phyloP scores from a whole-genome alignment of 805 yeast genomes.

The Clavispora phyllophila region DNA sequence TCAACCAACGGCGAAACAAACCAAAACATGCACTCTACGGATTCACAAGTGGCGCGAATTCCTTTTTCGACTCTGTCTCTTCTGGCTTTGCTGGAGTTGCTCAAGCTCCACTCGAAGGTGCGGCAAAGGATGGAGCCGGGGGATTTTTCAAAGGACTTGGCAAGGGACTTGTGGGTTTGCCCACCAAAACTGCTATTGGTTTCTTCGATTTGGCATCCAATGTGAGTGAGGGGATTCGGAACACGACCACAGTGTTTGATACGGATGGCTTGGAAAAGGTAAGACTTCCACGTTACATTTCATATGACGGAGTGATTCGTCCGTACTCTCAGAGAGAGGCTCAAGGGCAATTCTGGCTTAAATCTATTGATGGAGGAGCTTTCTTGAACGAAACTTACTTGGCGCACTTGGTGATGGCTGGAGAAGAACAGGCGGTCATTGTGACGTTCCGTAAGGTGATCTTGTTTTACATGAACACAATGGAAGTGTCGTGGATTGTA shows the following conservation, averaged over 20 bases:
- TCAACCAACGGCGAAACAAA: conserved; percentile 67
- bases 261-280: conserved; percentile 71
- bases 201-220: conserved; percentile 87
- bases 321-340: conserved; percentile 79
- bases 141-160: conserved; percentile 95
- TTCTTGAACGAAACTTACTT: conserved; percentile 69
- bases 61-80: conserved; percentile 79
- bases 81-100: conserved; percentile 92
- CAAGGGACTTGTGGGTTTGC: conserved; percentile 89
- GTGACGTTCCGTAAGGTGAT: conserved; percentile 70
- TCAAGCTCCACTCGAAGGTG: conserved; percentile 85
- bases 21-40: conserved; percentile 86
- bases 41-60: conserved; percentile 77
- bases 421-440: conserved; percentile 70
- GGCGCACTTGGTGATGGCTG: conserved; percentile 81
- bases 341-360: conserved; percentile 92
- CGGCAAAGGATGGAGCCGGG: conserved; percentile 77
- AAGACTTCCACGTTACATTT: conserved; percentile 74
- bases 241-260: conserved; percentile 87
- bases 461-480: conserved; percentile 56
- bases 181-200: conserved; percentile 96
- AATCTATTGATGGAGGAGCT: conserved; percentile 75
- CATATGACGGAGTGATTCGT: conserved; percentile 65
- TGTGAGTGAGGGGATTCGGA: conserved; percentile 89
- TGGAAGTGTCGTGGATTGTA: conserved; percentile 69